Evolutionary conservation across 2,329 filamentous ascomycete genomes (phyloP).

Genomic region (Biscogniauxia marginata): DNA sequence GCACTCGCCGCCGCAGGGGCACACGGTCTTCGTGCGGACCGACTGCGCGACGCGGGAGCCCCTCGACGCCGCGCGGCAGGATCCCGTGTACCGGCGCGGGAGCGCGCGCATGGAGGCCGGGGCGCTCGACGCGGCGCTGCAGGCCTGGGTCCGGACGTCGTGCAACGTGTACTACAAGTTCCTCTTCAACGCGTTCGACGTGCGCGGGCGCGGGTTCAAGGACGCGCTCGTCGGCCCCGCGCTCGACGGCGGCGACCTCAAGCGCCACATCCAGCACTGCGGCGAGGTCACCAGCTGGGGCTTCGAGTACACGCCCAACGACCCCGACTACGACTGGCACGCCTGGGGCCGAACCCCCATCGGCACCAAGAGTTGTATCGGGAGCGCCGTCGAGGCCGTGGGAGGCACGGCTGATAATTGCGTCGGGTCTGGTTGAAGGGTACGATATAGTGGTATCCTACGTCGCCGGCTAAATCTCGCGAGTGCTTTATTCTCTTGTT

Average conservation of each 20-base stretch:
- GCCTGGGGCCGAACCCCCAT: background rate
- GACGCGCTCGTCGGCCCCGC: constrained; percentile 3
- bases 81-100: background rate
- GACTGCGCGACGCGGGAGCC: constrained; percentile 8
- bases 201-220: constrained; percentile 9
- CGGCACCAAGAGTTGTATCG: background rate
- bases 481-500: too few species aligned
- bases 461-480: too few species aligned
- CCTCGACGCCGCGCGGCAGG: constrained; percentile 1
- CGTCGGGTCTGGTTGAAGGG: background rate
- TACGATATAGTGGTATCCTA: background rate
- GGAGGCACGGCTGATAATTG: background rate
- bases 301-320: constrained; percentile 9
- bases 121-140: constrained; percentile 1
- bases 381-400: background rate
- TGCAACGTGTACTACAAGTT: constrained; percentile 3
- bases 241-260: background rate
- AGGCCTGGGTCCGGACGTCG: constrained; percentile 2
- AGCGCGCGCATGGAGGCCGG: background rate
- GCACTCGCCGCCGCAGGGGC: background rate
- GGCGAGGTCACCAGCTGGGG: constrained; percentile 8
- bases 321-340: constrained; percentile 9
- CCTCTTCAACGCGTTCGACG: background rate
- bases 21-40: constrained; percentile 7
- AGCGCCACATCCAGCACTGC: background rate